Conservation (phyloP, 2,329 filamentous ascomycete genomes). For the Calonectria henricotiae region DNA sequence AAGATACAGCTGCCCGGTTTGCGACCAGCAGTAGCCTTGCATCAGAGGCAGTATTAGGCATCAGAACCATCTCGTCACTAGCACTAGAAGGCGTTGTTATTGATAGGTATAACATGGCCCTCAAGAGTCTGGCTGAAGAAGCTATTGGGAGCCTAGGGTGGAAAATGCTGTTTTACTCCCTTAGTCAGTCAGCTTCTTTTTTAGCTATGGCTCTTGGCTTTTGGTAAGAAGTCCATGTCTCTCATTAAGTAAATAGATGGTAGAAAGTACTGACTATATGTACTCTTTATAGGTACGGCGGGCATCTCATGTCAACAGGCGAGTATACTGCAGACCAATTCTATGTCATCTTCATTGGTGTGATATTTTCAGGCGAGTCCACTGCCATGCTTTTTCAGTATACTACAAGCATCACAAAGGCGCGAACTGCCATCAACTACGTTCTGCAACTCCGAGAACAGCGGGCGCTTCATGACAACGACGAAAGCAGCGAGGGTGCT, state of each 20-base stretch:
- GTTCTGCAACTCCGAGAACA: conserved; percentile 62
- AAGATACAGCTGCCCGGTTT: conserved; percentile 63
- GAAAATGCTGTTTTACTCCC: conserved; percentile 62
- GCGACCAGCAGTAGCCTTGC: conserved; percentile 66
- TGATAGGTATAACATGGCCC: conserved; percentile 54
- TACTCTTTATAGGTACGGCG: conserved; percentile 55
- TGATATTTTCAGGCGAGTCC: conserved; percentile 65
- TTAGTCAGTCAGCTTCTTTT: conserved; percentile 61
- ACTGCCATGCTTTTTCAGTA: conserved; percentile 64
- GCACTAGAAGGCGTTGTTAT: conserved; percentile 64
- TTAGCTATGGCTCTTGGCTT: conserved; percentile 61
- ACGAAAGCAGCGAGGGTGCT: conserved; percentile 42
- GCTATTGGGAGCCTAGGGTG: conserved; percentile 55
- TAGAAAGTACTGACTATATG: conserved; percentile 19
- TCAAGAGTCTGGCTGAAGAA: conserved; percentile 55
- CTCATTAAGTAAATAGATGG: neutral
- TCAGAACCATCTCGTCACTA: conserved; percentile 67
- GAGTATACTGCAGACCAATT: conserved; percentile 67
- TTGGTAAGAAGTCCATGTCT: conserved; percentile 51
- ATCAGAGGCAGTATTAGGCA: conserved; percentile 66
- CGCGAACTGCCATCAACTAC: conserved; percentile 66
- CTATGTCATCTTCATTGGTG: conserved; percentile 68
- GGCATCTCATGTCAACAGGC: conserved; percentile 60
- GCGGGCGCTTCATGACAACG: conserved; percentile 54
- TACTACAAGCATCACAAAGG: conserved; percentile 69